Conservation (phyloP, 768 basidiomycete genomes). For the Auricularia sp. region DNA sequence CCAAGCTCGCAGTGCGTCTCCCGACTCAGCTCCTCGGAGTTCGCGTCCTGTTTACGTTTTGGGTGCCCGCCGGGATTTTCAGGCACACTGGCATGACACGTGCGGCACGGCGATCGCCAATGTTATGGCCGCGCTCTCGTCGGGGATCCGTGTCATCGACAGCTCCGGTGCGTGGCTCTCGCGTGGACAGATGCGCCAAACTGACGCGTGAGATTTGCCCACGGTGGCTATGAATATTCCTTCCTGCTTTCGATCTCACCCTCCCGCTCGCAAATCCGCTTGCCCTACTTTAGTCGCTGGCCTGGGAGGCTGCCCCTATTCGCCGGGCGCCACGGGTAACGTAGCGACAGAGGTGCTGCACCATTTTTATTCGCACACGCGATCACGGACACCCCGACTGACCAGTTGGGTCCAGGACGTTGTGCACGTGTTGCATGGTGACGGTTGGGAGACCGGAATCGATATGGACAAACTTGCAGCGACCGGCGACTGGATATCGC, state of each 20-base stretch:
- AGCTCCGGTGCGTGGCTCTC: constrained; percentile 15
- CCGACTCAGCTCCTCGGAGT: not conserved
- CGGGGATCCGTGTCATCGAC: constrained; percentile 73
- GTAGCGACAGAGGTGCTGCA: constrained; percentile 65
- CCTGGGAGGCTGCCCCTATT: constrained; percentile 91
- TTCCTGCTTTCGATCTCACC: not conserved
- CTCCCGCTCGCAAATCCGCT: constrained; percentile 26
- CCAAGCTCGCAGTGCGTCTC: constrained; percentile 51
- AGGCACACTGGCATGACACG: constrained; percentile 74
- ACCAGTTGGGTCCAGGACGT: constrained; percentile 37
- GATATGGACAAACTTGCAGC: constrained; percentile 62
- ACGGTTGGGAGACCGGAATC: constrained; percentile 43
- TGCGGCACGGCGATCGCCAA: constrained; percentile 77
- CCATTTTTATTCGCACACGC: not conserved
- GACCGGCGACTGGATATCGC: constrained; percentile 77
- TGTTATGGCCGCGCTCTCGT: constrained; percentile 55
- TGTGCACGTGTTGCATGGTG: constrained; percentile 67
- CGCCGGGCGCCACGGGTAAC: constrained; percentile 92
- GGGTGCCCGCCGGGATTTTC: not conserved
- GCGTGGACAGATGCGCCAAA: not conserved
- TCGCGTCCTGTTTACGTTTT: not conserved
- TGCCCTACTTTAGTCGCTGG: constrained; percentile 54
- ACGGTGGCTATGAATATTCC: not conserved
- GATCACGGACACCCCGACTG: not conserved
- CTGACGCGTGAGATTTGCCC: not conserved